Base-by-base conservation (phyloP, 139 green algal genomes). In the Chlamydomonas sp. region DNA sequence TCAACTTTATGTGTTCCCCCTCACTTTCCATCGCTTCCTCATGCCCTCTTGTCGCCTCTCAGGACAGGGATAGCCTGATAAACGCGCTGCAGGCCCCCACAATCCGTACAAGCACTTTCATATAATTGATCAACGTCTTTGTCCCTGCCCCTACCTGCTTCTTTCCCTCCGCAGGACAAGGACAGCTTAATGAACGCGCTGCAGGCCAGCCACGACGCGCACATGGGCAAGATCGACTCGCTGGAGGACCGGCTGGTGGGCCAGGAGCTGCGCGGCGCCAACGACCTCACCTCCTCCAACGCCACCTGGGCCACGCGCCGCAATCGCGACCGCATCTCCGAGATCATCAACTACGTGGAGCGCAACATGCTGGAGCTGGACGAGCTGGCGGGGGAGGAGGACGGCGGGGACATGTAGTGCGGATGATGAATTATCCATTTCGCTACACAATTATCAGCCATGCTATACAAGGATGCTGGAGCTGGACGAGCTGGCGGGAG, bases 291-390 rank as follows among this genome's bases (percentile, higher is more conserved):
- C 18, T 82, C 59, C n/a, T 86, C 74, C 58, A 92, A 89, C 78
- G 77, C 75, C 1, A 75, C 81, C 18, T 93, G 84, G 88, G 80
- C 80, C 17, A 84, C 83, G 8, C 73, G 77, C 68, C 87, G 89
- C 80, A 94, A 95, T 85, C 91, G 95, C 62, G 94, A 95, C n/a
- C 92, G 94, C 64, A 92, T 96, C 77, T 88, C 79, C 5, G 94
- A 97, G 90, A 95, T 96, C 79, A 90, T 95, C 72, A 92, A 91
- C 68, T 95, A 95, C 71, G 76, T 95, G 5, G 92, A 96, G 88
- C 91, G 93, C 63, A 95, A 95, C 87, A 92, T 93, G 84, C 80
- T 91, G 58, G 90, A 92, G 84, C 90, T 93, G 71, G 90, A 93
- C 3, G 90, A 93, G 88, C 77, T 91, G 68, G 88, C 90, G 3